Evolutionary conservation across 2,329 filamentous ascomycete species (phyloP), one percentile per base, ranked within the genome.

Genomic region (Chrysoporthe puriensis): DNA sequence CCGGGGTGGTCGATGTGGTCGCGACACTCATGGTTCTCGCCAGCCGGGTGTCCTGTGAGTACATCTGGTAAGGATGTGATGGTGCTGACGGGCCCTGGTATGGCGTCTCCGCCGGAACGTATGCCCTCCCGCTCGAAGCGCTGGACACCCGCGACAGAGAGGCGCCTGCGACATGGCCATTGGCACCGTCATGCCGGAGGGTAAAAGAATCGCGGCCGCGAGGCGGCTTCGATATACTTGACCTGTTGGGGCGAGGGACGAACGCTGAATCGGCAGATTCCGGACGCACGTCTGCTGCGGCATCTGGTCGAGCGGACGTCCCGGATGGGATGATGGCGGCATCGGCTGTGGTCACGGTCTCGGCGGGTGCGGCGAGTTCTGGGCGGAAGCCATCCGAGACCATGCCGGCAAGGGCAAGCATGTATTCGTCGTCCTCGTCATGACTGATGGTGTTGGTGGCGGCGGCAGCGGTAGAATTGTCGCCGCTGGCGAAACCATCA

Each of bases 51-150:
- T 88, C 86, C 76, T 97, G 93, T 7, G 90, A 88, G 77, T 96
- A 96, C 88, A 95, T 90, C 72, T 87, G 88, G 76, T 96, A 97
- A 0, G 93, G 92, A 77, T 96, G 91, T 64, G 92, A 96, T 21
- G 93, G 93, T 2, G 89, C 90, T 3, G 86, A 88, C 1, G 89
- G 86, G 7, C 89, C 91, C 64, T 86, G 86, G 71, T 93, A 92
- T 14, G 91, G 90, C 67, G 87, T 90, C 67, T 92, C 84, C 3
- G 82, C 70, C 43, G 77, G 76, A 26, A 84, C 74, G 50, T 79
- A 77, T 3, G 78, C 75, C n/a, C 78, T 76, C 1, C 77, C 75
- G 56, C 78, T 79, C 3, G 79, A 80, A 13, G 72, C 69, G 66
- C 75, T 81, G 21, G 78, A 77, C 48, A 72, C 71, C 43, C 73